These are phyloP conservation scores for Aulographum hederae DNA, from an alignment of 2,329 filamentous ascomycete genomes.

Conservation along the genomic window DNA sequence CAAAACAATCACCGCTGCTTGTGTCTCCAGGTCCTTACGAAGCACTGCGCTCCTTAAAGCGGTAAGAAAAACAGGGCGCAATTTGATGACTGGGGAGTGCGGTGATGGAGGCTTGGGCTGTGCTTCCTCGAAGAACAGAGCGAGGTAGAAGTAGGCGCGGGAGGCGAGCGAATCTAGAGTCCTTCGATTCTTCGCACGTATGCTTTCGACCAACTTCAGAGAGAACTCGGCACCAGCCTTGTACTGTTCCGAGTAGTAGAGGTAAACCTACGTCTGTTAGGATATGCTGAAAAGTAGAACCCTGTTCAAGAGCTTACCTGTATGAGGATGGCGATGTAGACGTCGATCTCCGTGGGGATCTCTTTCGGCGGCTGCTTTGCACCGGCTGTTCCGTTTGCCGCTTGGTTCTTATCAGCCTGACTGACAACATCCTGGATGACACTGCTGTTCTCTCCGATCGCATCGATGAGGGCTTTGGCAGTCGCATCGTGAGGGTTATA, in stretches of 20 bases:
- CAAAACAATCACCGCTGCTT: constrained; percentile 86
- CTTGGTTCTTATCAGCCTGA: constrained; percentile 25
- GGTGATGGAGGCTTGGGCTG: constrained; percentile 75
- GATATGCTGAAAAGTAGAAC: constrained; percentile 1
- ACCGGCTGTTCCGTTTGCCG: constrained; percentile 8
- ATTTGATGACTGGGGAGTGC: constrained; percentile 68
- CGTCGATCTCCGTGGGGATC: constrained; percentile 67
- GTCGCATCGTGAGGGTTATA: constrained; percentile 51
- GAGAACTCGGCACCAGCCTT: constrained; percentile 75
- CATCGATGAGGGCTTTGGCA: constrained; percentile 51
- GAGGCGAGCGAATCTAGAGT: constrained; percentile 87
- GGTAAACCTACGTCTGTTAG: constrained; percentile 52
- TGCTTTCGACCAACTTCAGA: constrained; percentile 59
- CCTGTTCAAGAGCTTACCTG: constrained; percentile 14
- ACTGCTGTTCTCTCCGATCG: constrained; percentile 48
- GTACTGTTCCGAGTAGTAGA: constrained; percentile 71
- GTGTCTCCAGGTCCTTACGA: constrained; percentile 92
- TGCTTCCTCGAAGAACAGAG: constrained; percentile 84
- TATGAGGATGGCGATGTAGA: constrained; percentile 66
- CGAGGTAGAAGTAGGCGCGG: constrained; percentile 97
- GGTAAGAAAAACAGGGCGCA: constrained; percentile 70
- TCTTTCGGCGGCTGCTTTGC: constrained; percentile 53
- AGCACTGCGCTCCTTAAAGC: constrained; percentile 89
- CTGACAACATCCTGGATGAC: constrained; percentile 35
- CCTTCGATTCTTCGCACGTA: constrained; percentile 78